Evolutionary conservation across 2,329 filamentous ascomycete species (phyloP).

Genomic region (Alternaria viburni): DNA sequence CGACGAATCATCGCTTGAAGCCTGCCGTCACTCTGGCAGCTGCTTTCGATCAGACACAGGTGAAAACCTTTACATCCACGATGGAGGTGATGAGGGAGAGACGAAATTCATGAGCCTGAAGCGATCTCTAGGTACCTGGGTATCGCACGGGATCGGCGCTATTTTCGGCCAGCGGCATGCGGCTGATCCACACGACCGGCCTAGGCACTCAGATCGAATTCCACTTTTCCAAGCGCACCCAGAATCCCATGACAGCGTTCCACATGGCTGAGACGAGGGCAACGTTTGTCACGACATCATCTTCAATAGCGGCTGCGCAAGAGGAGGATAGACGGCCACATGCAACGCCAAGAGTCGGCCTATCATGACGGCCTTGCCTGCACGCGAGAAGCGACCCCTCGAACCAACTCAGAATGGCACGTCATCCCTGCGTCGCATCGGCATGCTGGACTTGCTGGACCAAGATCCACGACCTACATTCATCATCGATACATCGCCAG

Average conservation of each 20-base stretch:
- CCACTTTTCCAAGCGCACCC: neutral
- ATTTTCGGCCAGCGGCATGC: neutral
- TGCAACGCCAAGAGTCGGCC: neutral
- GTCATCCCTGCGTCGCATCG: slow-evolving; percentile 15
- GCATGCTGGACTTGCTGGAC: slow-evolving; percentile 29
- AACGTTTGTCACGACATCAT: neutral
- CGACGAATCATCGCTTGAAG: no score
- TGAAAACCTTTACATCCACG: no score
- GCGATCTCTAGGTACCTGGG: neutral
- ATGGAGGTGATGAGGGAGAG: neutral
- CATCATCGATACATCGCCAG: slow-evolving; percentile 14
- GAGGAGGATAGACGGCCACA: neutral
- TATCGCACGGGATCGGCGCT: neutral
- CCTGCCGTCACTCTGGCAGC: no score
- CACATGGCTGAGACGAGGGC: slow-evolving; percentile 1
- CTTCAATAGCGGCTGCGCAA: neutral
- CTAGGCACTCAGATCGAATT: slow-evolving; percentile 2
- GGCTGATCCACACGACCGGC: slow-evolving; percentile 7
- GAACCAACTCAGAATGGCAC: slow-evolving; percentile 4
- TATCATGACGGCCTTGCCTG: neutral
- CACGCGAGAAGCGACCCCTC: slow-evolving; percentile 2
- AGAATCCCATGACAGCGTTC: neutral
- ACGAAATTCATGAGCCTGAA: neutral
- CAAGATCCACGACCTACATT: slow-evolving; percentile 29
- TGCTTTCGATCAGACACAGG: no score